Conservation (phyloP, 805 yeast species). For the Lachancea fermentati region DNA sequence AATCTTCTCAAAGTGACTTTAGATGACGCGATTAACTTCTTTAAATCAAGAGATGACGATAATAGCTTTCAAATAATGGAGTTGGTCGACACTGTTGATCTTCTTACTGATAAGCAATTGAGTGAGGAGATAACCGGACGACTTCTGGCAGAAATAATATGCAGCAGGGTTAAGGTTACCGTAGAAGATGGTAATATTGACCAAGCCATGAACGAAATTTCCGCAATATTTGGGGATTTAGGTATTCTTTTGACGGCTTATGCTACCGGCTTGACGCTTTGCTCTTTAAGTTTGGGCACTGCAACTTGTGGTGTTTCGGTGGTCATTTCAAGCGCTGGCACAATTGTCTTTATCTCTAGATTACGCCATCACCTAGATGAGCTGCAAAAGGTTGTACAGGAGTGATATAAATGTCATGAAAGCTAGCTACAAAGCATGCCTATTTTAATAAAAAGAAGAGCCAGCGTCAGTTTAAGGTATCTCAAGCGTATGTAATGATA, state of each 20-base stretch:
- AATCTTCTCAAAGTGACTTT: no score
- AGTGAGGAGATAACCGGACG: slow-evolving; percentile 5
- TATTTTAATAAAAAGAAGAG: no score
- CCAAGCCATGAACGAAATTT: slow-evolving; percentile 5
- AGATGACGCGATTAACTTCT: no score
- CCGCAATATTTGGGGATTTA: slow-evolving; percentile 5
- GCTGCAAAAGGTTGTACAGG: background rate
- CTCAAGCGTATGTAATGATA: no score
- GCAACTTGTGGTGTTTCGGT: slow-evolving; percentile 5
- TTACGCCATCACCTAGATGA: slow-evolving; percentile 1
- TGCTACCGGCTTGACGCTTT: slow-evolving; percentile 7
- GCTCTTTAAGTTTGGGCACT: background rate
- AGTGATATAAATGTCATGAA: no score
- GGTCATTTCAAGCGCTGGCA: slow-evolving; percentile 7
- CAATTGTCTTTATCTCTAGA: slow-evolving; percentile 5
- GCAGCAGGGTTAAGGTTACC: slow-evolving; percentile 1
- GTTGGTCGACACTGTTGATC: no score
- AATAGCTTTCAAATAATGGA: no score
- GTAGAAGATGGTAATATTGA: slow-evolving; percentile 6
- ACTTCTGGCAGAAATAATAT: slow-evolving; percentile 5
- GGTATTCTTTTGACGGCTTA: slow-evolving; percentile 6
- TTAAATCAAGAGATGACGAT: no score
- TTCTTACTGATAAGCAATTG: background rate
- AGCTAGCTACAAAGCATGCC: no score
- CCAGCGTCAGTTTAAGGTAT: no score